Evolutionary conservation across 345 rosid species (phyloP), one percentile per base, ranked within the genome.

Genomic region (Mercurialis annua): DNA sequence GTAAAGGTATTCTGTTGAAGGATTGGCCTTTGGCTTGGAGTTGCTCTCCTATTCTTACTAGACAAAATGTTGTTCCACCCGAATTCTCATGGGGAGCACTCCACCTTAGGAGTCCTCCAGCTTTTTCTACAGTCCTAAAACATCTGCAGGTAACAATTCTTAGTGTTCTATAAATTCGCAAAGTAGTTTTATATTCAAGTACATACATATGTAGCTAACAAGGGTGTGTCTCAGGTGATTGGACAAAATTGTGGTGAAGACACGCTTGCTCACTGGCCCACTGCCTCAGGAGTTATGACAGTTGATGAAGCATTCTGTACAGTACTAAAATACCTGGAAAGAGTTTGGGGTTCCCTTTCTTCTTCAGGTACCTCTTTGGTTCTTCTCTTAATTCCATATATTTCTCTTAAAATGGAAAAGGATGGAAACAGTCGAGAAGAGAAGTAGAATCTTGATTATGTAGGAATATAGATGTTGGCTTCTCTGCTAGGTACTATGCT

Each of bases 21-120:
- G 95, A 92, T 77, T 92, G 98, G 96, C 96, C 98, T 78, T 81
- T 92, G 66, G 90, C 91, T 72, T 92, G 98, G 98, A 92, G 92
- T 69, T 84, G 81, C 64, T 78, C 84, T 76, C 96, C 98, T 62
- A 87, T 87, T 76, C 80, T 92, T 73, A 75, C 91, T 65, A 85
- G 74, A 77, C 91, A 87, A 75, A 87, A 72, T 80, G 76, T 84
- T 74, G 67, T 90, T 78, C 98, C 96, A 55, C 96, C 98, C 30
- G 96, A 87, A 57, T 90, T 79, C 78, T 84, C 98, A 11, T 92
- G 96, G 96, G 86, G 85, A 58, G 84, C 88, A 71, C 80, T 92
- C 68, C 78, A 84, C 74, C 80, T 92, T 44, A 87, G 85, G 75
- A 90, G 98, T 77, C 98, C 98, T 67, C 98, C 95, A 1, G 62